Evolutionary conservation across 371 early-diverging fungal genomes (phyloP).

Genomic region (Capillidium rhysosporum): DNA sequence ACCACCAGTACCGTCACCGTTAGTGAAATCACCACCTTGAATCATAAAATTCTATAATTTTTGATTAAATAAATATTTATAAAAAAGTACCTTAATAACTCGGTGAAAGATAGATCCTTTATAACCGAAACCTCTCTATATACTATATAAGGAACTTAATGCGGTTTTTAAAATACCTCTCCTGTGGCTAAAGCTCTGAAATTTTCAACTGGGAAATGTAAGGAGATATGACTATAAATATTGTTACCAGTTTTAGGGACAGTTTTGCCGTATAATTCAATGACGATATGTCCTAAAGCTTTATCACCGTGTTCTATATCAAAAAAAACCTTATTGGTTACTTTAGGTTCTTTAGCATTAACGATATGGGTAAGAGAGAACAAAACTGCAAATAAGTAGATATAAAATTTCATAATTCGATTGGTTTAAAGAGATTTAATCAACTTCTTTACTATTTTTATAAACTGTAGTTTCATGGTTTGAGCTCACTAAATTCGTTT

Average conservation of each 20-base stretch:
- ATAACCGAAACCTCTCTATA: conserved; percentile 53
- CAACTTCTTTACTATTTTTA: too few species aligned
- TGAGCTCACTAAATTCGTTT: too few species aligned
- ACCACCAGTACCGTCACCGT: conserved; percentile 84
- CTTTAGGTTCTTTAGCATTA: neutral
- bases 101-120: conserved; percentile 76
- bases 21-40: conserved; percentile 58
- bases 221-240: neutral
- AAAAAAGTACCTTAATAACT: conserved; percentile 26
- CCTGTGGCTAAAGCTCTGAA: conserved; percentile 70
- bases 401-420: neutral
- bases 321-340: conserved; percentile 3
- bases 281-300: conserved; percentile 1
- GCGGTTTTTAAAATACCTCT: conserved; percentile 13
- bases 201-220: conserved; percentile 34
- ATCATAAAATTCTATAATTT: conserved; percentile 45
- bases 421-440: too few species aligned
- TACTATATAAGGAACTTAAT: neutral
- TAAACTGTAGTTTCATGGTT: too few species aligned
- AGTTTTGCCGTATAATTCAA: conserved; percentile 24
- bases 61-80: neutral
- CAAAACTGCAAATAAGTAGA: neutral
- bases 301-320: conserved; percentile 1
- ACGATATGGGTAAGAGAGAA: neutral
- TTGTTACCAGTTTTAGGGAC: conserved; percentile 59